Percentiles rank a stretch among this genome's conserved stretches.
Conservation (phyloP, 306 rosid species). For the Casuarina equisetifolia region DNA sequence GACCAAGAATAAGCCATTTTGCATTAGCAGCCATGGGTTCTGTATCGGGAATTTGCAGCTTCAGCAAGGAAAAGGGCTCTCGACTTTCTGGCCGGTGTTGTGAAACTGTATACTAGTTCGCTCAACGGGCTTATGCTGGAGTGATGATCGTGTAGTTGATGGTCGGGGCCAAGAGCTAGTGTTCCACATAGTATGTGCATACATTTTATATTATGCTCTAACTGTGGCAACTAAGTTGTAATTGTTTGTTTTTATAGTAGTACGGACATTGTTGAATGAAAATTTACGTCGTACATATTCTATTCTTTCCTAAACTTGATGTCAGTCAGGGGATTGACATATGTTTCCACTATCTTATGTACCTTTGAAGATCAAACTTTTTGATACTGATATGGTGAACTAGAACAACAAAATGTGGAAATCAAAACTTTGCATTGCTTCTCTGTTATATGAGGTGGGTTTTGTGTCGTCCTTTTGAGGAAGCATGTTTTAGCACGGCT, state of each 20-base stretch:
- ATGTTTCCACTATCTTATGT: neutral
- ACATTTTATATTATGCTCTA: neutral
- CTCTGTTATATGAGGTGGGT: neutral
- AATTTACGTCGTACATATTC: neutral
- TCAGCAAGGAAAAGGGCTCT: neutral
- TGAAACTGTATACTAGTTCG: neutral
- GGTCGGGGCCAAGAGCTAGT: conserved; percentile 3
- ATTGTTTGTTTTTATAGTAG: neutral
- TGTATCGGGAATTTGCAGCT: neutral
- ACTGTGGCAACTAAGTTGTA: neutral
- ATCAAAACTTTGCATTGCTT: neutral
- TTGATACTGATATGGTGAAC: neutral
- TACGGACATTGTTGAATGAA: conserved; percentile 2
- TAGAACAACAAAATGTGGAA: neutral
- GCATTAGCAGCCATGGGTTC: neutral
- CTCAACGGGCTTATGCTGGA: conserved; percentile 1
- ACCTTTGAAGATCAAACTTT: neutral
- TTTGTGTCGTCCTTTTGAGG: neutral
- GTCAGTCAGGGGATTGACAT: neutral
- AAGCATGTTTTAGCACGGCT: neutral
- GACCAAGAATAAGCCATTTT: neutral
- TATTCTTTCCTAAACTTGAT: neutral
- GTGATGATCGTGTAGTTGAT: neutral
- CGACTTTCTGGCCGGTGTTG: neutral
- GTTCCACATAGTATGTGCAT: conserved; percentile 9